Evolutionary conservation across 495 filamentous ascomycete genomes (phyloP).

Genomic region (Cercophora scortea): DNA sequence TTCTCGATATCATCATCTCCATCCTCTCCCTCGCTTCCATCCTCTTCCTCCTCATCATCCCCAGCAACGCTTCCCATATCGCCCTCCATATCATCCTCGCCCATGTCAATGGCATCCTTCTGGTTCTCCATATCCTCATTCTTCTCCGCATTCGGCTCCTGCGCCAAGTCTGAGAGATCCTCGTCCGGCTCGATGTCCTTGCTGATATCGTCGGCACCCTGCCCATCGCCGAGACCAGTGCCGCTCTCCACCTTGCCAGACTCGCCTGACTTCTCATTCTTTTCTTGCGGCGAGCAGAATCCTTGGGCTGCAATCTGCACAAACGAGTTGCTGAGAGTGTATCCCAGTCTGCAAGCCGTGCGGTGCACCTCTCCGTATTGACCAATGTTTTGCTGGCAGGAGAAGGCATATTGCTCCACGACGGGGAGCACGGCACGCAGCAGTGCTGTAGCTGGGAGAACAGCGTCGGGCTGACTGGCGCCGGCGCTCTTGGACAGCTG

Average conservation of each 20-base stretch:
- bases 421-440: slow-evolving; percentile 65
- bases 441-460: slow-evolving; percentile 48
- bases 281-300: slow-evolving; percentile 82
- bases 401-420: slow-evolving; percentile 59
- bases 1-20: slow-evolving; percentile 49
- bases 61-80: slow-evolving; percentile 61
- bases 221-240: slow-evolving; percentile 94
- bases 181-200: slow-evolving; percentile 93
- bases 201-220: slow-evolving; percentile 93
- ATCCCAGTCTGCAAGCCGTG: slow-evolving; percentile 63
- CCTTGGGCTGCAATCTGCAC: slow-evolving; percentile 69
- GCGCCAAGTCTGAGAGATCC: slow-evolving; percentile 83
- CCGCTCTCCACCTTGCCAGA: slow-evolving; percentile 76
- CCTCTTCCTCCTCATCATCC: slow-evolving; percentile 46
- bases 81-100: slow-evolving; percentile 79
- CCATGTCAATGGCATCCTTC: slow-evolving; percentile 90
- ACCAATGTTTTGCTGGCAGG: slow-evolving; percentile 44
- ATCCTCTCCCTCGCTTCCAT: slow-evolving; percentile 37
- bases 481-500: slow-evolving; percentile 38
- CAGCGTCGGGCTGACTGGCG: slow-evolving; percentile 18
- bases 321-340: slow-evolving; percentile 67
- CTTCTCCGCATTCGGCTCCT: slow-evolving; percentile 65
- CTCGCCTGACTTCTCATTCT: slow-evolving; percentile 56
- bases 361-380: slow-evolving; percentile 53
- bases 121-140: slow-evolving; percentile 69